Evolutionary conservation across 257 asterid species (phyloP), one percentile per base, ranked within the genome.

Genomic region (Solanum phureja): DNA sequence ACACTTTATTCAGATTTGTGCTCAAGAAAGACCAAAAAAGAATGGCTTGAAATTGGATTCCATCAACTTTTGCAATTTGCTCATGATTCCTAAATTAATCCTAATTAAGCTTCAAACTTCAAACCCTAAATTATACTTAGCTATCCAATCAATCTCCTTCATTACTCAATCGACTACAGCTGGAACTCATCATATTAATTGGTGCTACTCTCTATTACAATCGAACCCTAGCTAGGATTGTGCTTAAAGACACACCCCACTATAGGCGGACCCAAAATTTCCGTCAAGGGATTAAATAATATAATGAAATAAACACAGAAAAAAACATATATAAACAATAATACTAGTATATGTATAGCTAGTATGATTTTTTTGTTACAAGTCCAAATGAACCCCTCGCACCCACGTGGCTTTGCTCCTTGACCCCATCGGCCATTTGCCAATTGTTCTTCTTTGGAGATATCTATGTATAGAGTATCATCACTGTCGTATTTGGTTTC

Each of bases 11-110:
- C 82, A 81, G 33, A 87, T 87, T 27, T 62, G 56, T 81, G 64
- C 62, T 84, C 56, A 3, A 84, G 35, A 42, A 44, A 87, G 83
- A 49, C 29, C 85, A 34, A 87, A 79, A 89, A 90, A 24, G 90
- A 87, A 87, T 72, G 88, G 91, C 90, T 62, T 81, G 66, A 88
- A 87, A 75, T 88, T 90, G 86, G 87, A 88, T 91, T 88, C 90
- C 85, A 58, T 21, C 23, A 35, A 72, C 29, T 79, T 87, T 74
- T 60, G 27, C 89, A 82, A n/a, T 85, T 46, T 88, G 75, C 35
- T 42, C 27, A 88, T 74, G 44, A 34, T 83, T 46, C 85, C 88
- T 79, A 52, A 52, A 52, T 52, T 76, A 64, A 33, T 40, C 87
- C 76, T 62, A 10, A n/a, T 62, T 62, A 86, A 66, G 46, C 27